Percentiles rank a stretch among this genome's conserved stretches.
Conservation (phyloP, 768 basidiomycete genomes). For the Tricholoma flavovirens region DNA sequence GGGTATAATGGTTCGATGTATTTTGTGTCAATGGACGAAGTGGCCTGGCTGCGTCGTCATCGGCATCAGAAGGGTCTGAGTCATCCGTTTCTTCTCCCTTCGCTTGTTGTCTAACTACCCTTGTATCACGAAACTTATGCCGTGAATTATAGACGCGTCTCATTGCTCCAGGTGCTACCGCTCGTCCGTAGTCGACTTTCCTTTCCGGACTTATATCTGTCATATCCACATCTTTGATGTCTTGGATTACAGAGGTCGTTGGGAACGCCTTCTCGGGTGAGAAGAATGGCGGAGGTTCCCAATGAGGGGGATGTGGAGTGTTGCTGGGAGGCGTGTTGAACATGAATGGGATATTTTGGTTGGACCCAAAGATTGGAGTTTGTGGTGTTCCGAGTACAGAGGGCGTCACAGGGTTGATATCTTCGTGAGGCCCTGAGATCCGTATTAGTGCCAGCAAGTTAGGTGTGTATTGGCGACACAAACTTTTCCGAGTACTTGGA, state of each 20-base stretch:
- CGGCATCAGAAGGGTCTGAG: constrained; percentile 36
- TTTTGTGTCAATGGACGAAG: constrained; percentile 33
- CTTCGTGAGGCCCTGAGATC: constrained; percentile 33
- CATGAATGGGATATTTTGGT: constrained; percentile 67
- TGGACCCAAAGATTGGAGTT: constrained; percentile 56
- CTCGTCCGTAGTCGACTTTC: constrained; percentile 33
- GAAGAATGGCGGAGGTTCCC: constrained; percentile 61
- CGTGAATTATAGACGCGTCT: constrained; percentile 61
- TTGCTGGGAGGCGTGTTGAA: constrained; percentile 41
- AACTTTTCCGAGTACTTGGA: constrained; percentile 63
- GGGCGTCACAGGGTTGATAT: constrained; percentile 34
- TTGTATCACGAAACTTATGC: constrained; percentile 36
- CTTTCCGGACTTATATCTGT: constrained; percentile 57
- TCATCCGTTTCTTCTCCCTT: constrained; percentile 32
- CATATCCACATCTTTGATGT: constrained; percentile 72
- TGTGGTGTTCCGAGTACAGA: constrained; percentile 30
- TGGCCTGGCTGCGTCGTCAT: constrained; percentile 37
- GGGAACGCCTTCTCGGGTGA: constrained; percentile 58
- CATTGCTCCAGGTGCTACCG: constrained; percentile 60
- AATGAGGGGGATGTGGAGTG: constrained; percentile 50
- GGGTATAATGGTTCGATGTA: constrained; percentile 76
- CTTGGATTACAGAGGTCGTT: constrained; percentile 30
- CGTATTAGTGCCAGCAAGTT: neutral
- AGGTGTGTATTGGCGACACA: constrained; percentile 18
- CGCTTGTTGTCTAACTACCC: constrained; percentile 21